Evolutionary conservation across 2,329 filamentous ascomycete genomes (phyloP), one percentile per base, ranked within the genome.

Genomic region (Trichoderma asperellum): DNA sequence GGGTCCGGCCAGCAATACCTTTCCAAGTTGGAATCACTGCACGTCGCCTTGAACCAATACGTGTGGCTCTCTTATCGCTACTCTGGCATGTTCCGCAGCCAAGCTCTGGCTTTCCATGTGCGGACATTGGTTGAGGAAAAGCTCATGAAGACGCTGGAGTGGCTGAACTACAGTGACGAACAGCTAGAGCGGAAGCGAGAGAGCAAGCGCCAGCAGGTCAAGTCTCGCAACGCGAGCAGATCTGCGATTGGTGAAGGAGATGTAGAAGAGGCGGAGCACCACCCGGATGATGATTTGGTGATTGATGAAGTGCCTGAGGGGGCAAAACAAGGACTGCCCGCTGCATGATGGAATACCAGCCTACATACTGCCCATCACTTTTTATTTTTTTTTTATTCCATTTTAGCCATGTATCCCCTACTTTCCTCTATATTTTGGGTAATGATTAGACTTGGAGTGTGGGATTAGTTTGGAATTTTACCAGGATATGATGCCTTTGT

Each of bases 51-150:
- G 47, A 93, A 95, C 56, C 82, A 94, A 58, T 99, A 98, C 77
- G 85, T 97, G 2, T 99, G 96, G 96, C 84, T 99, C 18, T 95
- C 92, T 74, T 98, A 95, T 79, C 90, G 95, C 7, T 97, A 95
- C 78, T 85, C 89, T 4, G 92, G 92, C 60, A 85, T 96, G 62
- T 97, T 97, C 78, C 86, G 83, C 6, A 92, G 90, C 72, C 88
- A 95, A 74, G 83, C 83, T 0, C 83, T 97, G 55, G 94, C 93
- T 0, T 91, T 92, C 72, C 89, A 97, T 76, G 88, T 93, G 60
- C 97, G 97, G 76, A 79, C 81, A 7, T 78, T 96, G 61, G 89
- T 94, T 2, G 94, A 97, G 80, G 84, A 88, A 63, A 89, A 87
- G 77, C 94, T 98, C 75, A 79, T 82, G 35, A 68, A 78, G 10